Percentiles rank a stretch among this genome's conserved stretches.
Evolutionary conservation across 2,329 filamentous ascomycete genomes (phyloP).

Genomic region (Cadophora gregata): DNA sequence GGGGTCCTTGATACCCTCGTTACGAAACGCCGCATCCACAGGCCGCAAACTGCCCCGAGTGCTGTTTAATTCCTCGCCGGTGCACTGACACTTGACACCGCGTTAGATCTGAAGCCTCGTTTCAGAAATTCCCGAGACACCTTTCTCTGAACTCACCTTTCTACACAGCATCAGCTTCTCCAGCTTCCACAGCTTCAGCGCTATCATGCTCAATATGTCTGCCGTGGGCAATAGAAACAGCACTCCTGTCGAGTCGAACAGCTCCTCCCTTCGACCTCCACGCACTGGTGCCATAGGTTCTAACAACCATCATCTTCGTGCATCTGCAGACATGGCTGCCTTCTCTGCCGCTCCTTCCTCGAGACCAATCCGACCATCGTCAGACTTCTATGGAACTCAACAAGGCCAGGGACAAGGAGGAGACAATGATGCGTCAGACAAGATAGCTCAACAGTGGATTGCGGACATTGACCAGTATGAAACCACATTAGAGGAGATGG

Average conservation of each 20-base stretch:
- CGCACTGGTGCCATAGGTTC: slow-evolving; percentile 78
- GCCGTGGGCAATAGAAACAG: slow-evolving; percentile 90
- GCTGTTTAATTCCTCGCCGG: slow-evolving; percentile 21
- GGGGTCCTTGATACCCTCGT: slow-evolving; percentile 37
- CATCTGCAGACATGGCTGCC: slow-evolving; percentile 93
- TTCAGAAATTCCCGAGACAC: slow-evolving; percentile 38
- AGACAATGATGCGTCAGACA: slow-evolving; percentile 85
- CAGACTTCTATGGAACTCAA: slow-evolving; percentile 86
- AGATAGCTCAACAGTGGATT: slow-evolving; percentile 97
- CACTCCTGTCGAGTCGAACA: slow-evolving; percentile 84
- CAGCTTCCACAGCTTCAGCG: slow-evolving; percentile 35
- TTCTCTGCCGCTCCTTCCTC: slow-evolving; percentile 72
- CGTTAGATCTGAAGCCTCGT: slow-evolving; percentile 39
- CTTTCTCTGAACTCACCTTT: slow-evolving; percentile 29
- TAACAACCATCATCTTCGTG: slow-evolving; percentile 80
- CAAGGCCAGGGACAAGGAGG: slow-evolving; percentile 70
- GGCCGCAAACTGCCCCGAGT: slow-evolving; percentile 45
- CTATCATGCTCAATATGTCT: slow-evolving; percentile 63
- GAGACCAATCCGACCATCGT: slow-evolving; percentile 88
- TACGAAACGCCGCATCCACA: slow-evolving; percentile 48
- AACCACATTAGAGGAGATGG: slow-evolving; percentile 99
- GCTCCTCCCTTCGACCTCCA: slow-evolving; percentile 82
- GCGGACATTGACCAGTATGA: slow-evolving; percentile 99
- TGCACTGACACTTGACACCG: slow-evolving; percentile 37
- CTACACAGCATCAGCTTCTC: slow-evolving; percentile 24